Evolutionary conservation across 2,329 filamentous ascomycete species (phyloP), one percentile per base, ranked within the genome.

Genomic region (Ustulina deusta): DNA sequence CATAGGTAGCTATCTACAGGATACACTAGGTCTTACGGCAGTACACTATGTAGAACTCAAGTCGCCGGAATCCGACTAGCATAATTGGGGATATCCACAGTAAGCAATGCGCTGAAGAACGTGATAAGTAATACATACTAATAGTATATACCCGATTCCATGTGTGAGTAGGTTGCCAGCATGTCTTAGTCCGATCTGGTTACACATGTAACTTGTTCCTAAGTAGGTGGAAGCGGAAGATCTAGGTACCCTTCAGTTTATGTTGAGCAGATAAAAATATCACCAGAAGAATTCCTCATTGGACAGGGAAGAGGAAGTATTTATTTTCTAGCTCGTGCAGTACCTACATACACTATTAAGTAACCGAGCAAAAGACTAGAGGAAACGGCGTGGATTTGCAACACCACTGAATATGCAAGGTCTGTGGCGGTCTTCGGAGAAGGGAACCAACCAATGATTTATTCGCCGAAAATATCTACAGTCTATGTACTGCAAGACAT

Each of bases 71-170:
- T 22, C 66, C 46, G 59, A 61, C 42, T 13, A 44, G 29, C 57
- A 40, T 36, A 9, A 54, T 58, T 61, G 62, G 62, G 52, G 52
- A 58, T 42, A 40, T 51, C 48, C 58, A 66, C 34, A 69, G 66
- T 69, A 69, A 65, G 62, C 65, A 68, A 52, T 48, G 34, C 40
- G 60, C 42, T 15, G 51, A 34, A 49, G 22, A 56, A 56, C 6
- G n/a, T 48, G 25, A 54, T 25, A 44, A 5, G 10, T 13, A 13
- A 40, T 40, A 40, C 38, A 40, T 3, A 13, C 44, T 9, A 22
- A 27, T 48, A 46, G n/a, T 22, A 46, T 40, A 40, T 25, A 55
- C 40, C n/a, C 34, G 22, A 38, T 55, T 25, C 32, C 7, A 56
- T 10, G 22, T 36, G 17, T 34, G 20, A 22, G 10, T 25, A 32